phyloP scores from a whole-genome alignment of 192 early-diverging fungal species.

The Linnemannia zychae region DNA sequence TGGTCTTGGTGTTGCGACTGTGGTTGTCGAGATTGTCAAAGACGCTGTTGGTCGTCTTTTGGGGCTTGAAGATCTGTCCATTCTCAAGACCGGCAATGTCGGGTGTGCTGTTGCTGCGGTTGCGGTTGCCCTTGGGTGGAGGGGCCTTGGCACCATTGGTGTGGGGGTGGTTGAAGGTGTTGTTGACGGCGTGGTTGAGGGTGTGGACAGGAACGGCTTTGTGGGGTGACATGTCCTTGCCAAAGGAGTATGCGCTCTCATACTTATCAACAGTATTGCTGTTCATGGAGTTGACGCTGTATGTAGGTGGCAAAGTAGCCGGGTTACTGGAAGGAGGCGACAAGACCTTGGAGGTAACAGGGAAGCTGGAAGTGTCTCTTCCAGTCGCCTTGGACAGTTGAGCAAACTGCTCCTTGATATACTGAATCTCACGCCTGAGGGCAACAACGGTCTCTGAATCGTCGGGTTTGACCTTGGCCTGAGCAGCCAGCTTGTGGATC shows the following conservation, averaged over 20 bases:
- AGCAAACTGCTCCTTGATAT: slow-evolving; percentile 78
- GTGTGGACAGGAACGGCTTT: slow-evolving; percentile 20
- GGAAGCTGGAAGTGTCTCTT: slow-evolving; percentile 51
- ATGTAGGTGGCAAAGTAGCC: slow-evolving; percentile 8
- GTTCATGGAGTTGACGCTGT: slow-evolving; percentile 13
- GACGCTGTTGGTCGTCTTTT: slow-evolving; percentile 52
- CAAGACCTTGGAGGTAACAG: slow-evolving; percentile 24
- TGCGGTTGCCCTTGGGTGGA: slow-evolving; percentile 24
- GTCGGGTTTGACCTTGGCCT: slow-evolving; percentile 63
- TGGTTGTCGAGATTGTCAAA: slow-evolving; percentile 55
- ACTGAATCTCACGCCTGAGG: slow-evolving; percentile 78
- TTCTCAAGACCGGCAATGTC: slow-evolving; percentile 54
- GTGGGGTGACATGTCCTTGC: slow-evolving; percentile 22
- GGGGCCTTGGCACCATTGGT: slow-evolving; percentile 24
- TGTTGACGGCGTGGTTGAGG: slow-evolving; percentile 7
- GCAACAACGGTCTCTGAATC: slow-evolving; percentile 75
- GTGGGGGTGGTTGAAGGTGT: slow-evolving; percentile 22
- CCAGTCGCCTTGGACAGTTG: slow-evolving; percentile 70
- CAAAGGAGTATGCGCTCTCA: slow-evolving; percentile 61
- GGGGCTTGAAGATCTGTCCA: slow-evolving; percentile 36
- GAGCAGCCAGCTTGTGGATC: slow-evolving; percentile 68
- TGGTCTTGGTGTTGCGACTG: slow-evolving; percentile 45
- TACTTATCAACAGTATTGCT: slow-evolving; percentile 42
- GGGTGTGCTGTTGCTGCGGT: slow-evolving; percentile 66
- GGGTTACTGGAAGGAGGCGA: slow-evolving; percentile 40